Evolutionary conservation across 371 early-diverging fungal genomes (phyloP).

Genomic region (Mortierella sp.): DNA sequence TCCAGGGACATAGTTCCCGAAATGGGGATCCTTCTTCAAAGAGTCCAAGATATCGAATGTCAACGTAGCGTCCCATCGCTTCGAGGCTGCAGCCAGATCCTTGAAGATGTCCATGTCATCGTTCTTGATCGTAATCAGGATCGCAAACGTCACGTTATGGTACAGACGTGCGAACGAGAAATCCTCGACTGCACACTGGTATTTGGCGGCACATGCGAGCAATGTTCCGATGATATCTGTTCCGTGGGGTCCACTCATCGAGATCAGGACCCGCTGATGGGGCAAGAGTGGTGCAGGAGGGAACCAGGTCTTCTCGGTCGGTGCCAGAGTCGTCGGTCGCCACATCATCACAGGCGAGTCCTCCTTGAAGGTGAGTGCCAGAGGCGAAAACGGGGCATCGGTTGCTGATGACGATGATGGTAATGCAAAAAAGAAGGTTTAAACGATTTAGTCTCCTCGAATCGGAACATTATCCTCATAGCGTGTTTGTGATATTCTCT

Average conservation of each 20-base stretch:
- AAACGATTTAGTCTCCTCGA: background rate
- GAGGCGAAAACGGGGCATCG: conserved; percentile 28
- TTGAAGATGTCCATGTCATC: conserved; percentile 80
- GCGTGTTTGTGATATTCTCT: too few relatives aligned
- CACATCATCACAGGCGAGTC: conserved; percentile 55
- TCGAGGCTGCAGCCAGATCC: conserved; percentile 78
- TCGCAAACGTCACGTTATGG: conserved; percentile 90
- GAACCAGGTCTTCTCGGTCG: conserved; percentile 52
- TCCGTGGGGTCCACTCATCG: conserved; percentile 87
- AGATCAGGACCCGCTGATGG: conserved; percentile 74
- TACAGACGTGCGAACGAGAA: conserved; percentile 87
- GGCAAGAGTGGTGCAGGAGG: conserved; percentile 62
- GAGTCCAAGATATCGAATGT: conserved; percentile 84
- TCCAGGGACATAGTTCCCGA: conserved; percentile 59
- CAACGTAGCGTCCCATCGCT: conserved; percentile 84
- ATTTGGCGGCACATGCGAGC: conserved; percentile 75
- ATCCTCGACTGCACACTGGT: conserved; percentile 79
- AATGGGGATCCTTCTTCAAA: conserved; percentile 56
- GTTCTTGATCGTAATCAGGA: conserved; percentile 75
- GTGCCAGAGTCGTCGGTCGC: conserved; percentile 39
- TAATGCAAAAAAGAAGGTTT: background rate
- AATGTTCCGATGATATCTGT: conserved; percentile 90
- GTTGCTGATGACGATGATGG: background rate
- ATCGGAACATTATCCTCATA: too few relatives aligned
- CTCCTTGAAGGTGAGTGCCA: conserved; percentile 43